Base-by-base conservation (phyloP, 169 alveolate genomes). In the Plasmodium cynomolgi region DNA sequence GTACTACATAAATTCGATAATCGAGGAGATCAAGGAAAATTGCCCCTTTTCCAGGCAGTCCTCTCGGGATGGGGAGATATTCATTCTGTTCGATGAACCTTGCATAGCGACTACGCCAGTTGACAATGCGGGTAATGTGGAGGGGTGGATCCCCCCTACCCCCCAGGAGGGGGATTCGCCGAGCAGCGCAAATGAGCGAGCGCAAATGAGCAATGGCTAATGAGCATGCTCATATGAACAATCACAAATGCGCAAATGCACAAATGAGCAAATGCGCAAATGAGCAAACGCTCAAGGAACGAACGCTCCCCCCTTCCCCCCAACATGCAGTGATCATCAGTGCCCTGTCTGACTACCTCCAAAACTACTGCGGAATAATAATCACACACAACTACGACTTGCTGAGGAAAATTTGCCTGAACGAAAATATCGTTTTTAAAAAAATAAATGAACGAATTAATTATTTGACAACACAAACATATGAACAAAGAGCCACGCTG, bases 81-180 rank as follows among this genome's bases (percentile, higher is more conserved):
- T 91, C 84, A 91, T 91, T 72, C 85, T 91, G 11, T 50, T 91
- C 33, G 95, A 91, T 34, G 95, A 91, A 20, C 95, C 95, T 0
- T 91, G 95, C 33, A 91, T 91, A 72, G 95, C 95, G 31, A 91
- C 95, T 0, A 91, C 95, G 15, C 95, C 95, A 0, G 58, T 91
- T 26, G 95, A 91, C 71, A 91, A 91, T 72, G 95, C 95, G 33
- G 77, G 94, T 90, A 90, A 90, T 2, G 47, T 23, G 47, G 1
- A 54, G 23, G 20, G 34, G 37, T 23, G 73, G 0, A 6, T 3
- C 29, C 33, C 68, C 33, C 29, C 0, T 2, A 23, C 33, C 68
- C 33, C 29, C 0, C 9, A 23, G 15, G 37, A 81, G 13, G 20
- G 77, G 34, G 0, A 2, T 68, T 23, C 37, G 8, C 34, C 56